Evolutionary conservation across 768 basidiomycete genomes (phyloP), one percentile per base, ranked within the genome.

Genomic region (Astraeus odoratus): DNA sequence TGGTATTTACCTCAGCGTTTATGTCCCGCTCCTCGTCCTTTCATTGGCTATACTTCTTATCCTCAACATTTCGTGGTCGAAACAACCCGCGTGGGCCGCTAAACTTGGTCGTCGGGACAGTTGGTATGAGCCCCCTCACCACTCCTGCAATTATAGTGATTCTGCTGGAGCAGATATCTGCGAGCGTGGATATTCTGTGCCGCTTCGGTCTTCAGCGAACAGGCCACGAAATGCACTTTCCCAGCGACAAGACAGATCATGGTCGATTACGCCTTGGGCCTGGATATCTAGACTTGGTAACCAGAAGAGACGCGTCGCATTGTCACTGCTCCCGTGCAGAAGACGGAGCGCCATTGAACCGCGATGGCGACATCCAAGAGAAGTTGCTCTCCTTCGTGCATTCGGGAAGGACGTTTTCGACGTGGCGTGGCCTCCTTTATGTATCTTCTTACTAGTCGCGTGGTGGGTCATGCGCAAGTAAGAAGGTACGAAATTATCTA

Each of bases 1-100:
- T 36, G 72, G 76, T 31, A 85, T 91, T 51, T 96, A 92, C 64
- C 63, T 83, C 33, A 64, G 71, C 42, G 58, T 70, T n/a, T 95
- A 95, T 60, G 61, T 83, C 20, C 87, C 88, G 18, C 68, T 88
- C 31, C 55, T 77, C 27, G 50, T 80, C 25, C 42, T 85, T n/a
- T 83, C 84, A 26, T 54, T 92, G 15, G 13, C 76, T 33, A 43
- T 70, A 10, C 59, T 85, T 18, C 54, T 74, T 19, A 44, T 55
- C 0, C 50, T 48, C 39, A 66, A 58, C 57, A 43, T 51, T 41
- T 41, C 40, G 26, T 19, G 46, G 23, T 23, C 40, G 18, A 31
- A 36, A 34, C 34, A 50, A 48, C 51, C 12, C 18, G 26, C 44
- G 13, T 36, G 47, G 52, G 37, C 22, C 18, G 38, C 16, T 24